Evolutionary conservation across 257 asterid genomes (phyloP).

Genomic region (Solanum medicagineum): DNA sequence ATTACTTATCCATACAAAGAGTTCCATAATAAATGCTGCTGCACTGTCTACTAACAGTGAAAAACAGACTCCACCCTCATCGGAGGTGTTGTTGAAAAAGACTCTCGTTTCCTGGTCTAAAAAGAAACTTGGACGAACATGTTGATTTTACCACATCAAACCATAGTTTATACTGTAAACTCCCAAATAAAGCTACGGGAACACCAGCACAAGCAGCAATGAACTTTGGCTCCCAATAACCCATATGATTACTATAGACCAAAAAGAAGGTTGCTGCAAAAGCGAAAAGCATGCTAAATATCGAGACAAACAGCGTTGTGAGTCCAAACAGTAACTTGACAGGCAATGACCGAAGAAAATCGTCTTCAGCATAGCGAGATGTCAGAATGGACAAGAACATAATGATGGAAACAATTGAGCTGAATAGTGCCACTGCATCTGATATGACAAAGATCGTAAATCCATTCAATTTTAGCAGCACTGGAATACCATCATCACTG

Average conservation of each 20-base stretch:
- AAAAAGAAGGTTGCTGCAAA: constrained; percentile 4
- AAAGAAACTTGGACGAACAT: background rate
- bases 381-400: constrained; percentile 6
- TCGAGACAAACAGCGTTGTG: background rate
- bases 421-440: background rate
- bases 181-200: background rate
- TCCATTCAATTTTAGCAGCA: background rate
- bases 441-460: constrained; percentile 14
- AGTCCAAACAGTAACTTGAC: background rate
- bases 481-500: background rate
- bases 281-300: background rate
- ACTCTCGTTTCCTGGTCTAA: background rate
- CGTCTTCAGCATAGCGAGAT: background rate
- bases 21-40: no score
- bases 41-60: background rate
- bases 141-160: background rate
- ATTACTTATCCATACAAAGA: no score
- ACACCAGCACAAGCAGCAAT: background rate
- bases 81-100: background rate
- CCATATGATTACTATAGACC: background rate
- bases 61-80: background rate
- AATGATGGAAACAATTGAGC: background rate
- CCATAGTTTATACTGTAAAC: background rate
- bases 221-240: background rate
- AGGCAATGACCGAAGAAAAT: background rate